Percentiles rank a stretch among this genome's conserved stretches.
These are phyloP conservation scores for Ceratobasidium sp. DNA, from an alignment of 1,284 basidiomycete genomes.

Conservation along the genomic window DNA sequence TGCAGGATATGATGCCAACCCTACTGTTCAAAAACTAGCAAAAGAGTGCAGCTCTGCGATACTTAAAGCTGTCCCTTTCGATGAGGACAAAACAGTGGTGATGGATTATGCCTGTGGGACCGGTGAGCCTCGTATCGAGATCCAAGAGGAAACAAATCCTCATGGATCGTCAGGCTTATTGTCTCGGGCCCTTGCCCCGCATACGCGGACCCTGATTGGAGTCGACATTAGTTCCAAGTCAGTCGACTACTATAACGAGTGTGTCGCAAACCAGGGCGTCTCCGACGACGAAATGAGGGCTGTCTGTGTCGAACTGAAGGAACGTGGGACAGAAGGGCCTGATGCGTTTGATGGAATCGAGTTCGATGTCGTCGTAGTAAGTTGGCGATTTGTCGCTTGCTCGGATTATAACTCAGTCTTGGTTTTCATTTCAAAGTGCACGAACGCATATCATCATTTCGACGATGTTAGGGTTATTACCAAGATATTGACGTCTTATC, in stretches of 20 bases:
- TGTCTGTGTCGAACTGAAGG: slow-evolving; percentile 58
- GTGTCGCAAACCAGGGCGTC: slow-evolving; percentile 67
- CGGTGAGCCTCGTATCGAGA: slow-evolving; percentile 58
- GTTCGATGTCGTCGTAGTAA: slow-evolving; percentile 72
- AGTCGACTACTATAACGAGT: slow-evolving; percentile 71
- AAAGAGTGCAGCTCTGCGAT: slow-evolving; percentile 28
- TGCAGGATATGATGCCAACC: slow-evolving; percentile 20
- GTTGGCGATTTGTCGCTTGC: slow-evolving; percentile 47
- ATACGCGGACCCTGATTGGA: slow-evolving; percentile 69
- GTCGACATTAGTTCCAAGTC: slow-evolving; percentile 74
- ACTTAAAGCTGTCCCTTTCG: slow-evolving; percentile 55
- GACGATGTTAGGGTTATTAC: slow-evolving; percentile 63
- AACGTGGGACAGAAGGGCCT: slow-evolving; percentile 53
- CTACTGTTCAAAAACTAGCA: slow-evolving; percentile 16
- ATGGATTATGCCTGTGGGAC: slow-evolving; percentile 79
- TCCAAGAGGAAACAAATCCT: not conserved
- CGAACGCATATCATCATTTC: slow-evolving; percentile 76
- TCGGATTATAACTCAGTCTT: not conserved
- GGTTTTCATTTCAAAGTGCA: slow-evolving; percentile 61
- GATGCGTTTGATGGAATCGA: slow-evolving; percentile 62
- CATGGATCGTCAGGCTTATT: slow-evolving; percentile 61
- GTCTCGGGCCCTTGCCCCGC: slow-evolving; percentile 65
- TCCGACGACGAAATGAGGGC: slow-evolving; percentile 56
- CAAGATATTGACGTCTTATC: slow-evolving; percentile 62
- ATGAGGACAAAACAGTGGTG: slow-evolving; percentile 65